phyloP scores from a whole-genome alignment of 495 filamentous ascomycete species.

The Penicillium simplicissimum region DNA sequence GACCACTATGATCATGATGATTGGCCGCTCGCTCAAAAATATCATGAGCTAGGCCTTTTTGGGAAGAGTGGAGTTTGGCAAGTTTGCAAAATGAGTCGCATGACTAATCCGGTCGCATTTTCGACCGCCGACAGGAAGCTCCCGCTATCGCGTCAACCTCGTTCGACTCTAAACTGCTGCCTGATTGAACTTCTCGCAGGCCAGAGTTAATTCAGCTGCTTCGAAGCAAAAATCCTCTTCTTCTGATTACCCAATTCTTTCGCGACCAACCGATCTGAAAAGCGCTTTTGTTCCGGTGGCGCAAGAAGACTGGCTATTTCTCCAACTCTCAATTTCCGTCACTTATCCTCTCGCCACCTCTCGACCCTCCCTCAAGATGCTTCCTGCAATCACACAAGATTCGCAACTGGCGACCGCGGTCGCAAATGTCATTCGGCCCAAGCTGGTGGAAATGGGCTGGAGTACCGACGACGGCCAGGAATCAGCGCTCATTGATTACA shows the following conservation, averaged over 20 bases:
- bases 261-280: neutral
- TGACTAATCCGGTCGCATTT: constrained; percentile 15
- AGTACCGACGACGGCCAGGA: constrained; percentile 76
- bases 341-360: constrained; percentile 1
- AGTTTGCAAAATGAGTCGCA: constrained; percentile 15
- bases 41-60: neutral
- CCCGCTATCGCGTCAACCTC: constrained; percentile 17
- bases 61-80: constrained; percentile 12
- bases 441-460: constrained; percentile 94
- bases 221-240: neutral
- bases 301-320: constrained; percentile 10
- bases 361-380: constrained; percentile 19
- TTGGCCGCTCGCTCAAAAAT: neutral
- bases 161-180: neutral
- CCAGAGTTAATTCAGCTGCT: no score
- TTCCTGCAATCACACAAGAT: constrained; percentile 23
- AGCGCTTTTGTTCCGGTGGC: constrained; percentile 21
- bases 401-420: constrained; percentile 77
- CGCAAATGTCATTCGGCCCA: constrained; percentile 78
- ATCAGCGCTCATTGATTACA: constrained; percentile 87
- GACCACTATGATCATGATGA: no score
- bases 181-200: neutral
- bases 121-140: constrained; percentile 15
- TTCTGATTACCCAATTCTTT: neutral
- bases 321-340: neutral